Base-by-base conservation (phyloP, 768 basidiomycete species). In the Cystofilobasidium capitatum region DNA sequence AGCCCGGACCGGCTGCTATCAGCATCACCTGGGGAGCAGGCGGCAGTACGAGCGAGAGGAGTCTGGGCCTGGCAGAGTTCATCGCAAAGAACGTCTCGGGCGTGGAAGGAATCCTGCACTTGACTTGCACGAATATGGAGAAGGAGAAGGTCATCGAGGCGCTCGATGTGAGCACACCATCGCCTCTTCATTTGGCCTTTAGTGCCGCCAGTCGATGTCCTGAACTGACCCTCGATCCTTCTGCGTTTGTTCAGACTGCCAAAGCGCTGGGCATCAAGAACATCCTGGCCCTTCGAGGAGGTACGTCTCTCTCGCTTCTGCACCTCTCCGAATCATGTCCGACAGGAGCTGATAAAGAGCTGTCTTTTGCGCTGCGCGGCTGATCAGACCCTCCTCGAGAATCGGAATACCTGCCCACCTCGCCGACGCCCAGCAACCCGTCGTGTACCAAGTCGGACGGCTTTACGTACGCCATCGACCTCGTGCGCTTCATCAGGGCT, bases 21-120 rank as follows among this genome's bases (percentile, higher is more conserved):
- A 92, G 87, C 73, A 83, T 98, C 26, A 98, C 96, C 73, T 98
- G 96, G 96, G 96, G 96, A 51, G 94, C 96, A 0, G 94, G 96
- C 13, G 94, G 96, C 2, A 85, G 86, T 9, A 98, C 94, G 0
- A 90, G 84, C 72, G 88, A 92, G 39, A 82, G 88, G 37, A 89
- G 85, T 74, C 79, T 99, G 45, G 91, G 93, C 71, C 83, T 99
- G 2, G 93, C 92, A 14, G 39, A 59, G 45, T 69, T 69, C 49
- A 49, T 69, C 24, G 58, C 62, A 5, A 24, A 59, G 24, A 42
- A 59, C 33, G 42, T 69, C 58, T 51, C 37, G 0, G 83, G 83
- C 26, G 36, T 64, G 4, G 62, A 55, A 6, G 55, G 47, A 57
- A 55, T 47, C 16, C 8, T 6, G 8, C 67, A 69, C 55, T 64